Percentiles rank a stretch among this genome's conserved stretches.
phyloP scores from a whole-genome alignment of 2,329 filamentous ascomycete genomes.

The Epichloe baconii region DNA sequence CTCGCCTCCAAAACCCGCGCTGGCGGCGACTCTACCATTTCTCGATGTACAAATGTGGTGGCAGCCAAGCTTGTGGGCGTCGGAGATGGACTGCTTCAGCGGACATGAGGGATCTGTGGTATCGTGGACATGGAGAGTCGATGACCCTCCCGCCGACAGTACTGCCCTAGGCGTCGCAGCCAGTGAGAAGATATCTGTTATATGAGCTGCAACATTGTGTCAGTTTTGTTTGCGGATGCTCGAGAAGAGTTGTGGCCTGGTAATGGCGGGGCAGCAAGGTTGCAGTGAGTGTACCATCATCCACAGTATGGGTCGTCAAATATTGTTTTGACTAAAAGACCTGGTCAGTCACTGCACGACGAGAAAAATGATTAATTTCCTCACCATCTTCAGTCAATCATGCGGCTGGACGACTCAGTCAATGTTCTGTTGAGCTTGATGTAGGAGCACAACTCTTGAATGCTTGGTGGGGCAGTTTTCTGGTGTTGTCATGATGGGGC shows the following conservation, averaged over 20 bases:
- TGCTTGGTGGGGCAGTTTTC: conserved; percentile 6
- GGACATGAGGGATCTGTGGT: conserved; percentile 60
- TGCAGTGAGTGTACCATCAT: conserved; percentile 49
- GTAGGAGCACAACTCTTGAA: conserved; percentile 2
- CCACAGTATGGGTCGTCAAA: conserved; percentile 79
- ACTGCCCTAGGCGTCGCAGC: conserved; percentile 62
- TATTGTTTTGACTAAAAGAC: conserved; percentile 84
- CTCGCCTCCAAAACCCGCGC: conserved; percentile 79
- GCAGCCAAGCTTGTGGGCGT: conserved; percentile 76
- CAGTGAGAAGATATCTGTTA: conserved; percentile 72
- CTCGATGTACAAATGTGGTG: conserved; percentile 69
- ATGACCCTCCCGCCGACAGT: conserved; percentile 75
- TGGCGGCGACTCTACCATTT: conserved; percentile 62
- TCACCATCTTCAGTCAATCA: conserved; percentile 14
- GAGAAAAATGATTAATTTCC: background rate
- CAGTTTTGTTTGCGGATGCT: background rate
- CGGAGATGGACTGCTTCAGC: conserved; percentile 63
- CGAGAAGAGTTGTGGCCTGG: background rate
- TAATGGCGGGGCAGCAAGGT: conserved; percentile 14
- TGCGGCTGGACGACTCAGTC: background rate
- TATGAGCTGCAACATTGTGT: conserved; percentile 47
- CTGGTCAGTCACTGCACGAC: conserved; percentile 1
- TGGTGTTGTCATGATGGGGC: background rate
- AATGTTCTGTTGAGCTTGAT: conserved; percentile 1
- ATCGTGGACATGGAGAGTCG: conserved; percentile 67